phyloP scores from a whole-genome alignment of 345 rosid species.

The Bruguiera sexangula region DNA sequence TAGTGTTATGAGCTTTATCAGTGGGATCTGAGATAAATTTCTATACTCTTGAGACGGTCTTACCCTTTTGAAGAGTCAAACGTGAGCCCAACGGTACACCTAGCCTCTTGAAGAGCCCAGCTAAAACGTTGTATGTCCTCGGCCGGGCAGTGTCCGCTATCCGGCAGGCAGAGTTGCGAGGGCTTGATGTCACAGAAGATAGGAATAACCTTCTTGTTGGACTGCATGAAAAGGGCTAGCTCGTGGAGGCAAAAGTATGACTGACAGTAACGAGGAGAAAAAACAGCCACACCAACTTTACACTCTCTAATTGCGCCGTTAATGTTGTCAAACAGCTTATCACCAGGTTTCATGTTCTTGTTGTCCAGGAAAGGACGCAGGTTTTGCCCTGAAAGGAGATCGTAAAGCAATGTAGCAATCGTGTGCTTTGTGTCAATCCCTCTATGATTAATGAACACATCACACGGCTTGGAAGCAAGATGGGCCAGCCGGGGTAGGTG shows the following conservation, averaged over 20 bases:
- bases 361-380: constrained; percentile 61
- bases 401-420: constrained; percentile 52
- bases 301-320: constrained; percentile 44
- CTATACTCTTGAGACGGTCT: not conserved
- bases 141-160: constrained; percentile 26
- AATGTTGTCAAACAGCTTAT: constrained; percentile 61
- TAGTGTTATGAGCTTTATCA: not conserved
- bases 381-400: constrained; percentile 40
- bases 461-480: constrained; percentile 25
- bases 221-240: constrained; percentile 65
- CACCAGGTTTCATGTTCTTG: constrained; percentile 78
- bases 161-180: constrained; percentile 48
- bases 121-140: constrained; percentile 46
- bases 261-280: constrained; percentile 59
- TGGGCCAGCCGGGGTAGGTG: constrained; percentile 10
- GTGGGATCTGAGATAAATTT: not conserved
- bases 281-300: constrained; percentile 53
- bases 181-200: constrained; percentile 75
- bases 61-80: constrained; percentile 70
- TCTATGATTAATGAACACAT: constrained; percentile 74
- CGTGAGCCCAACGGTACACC: constrained; percentile 56
- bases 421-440: constrained; percentile 64
- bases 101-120: constrained; percentile 67
- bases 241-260: constrained; percentile 69
- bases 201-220: constrained; percentile 60